These are phyloP conservation scores for Nephelium lappaceum DNA, from an alignment of 345 rosid genomes.

Conservation along the genomic window DNA sequence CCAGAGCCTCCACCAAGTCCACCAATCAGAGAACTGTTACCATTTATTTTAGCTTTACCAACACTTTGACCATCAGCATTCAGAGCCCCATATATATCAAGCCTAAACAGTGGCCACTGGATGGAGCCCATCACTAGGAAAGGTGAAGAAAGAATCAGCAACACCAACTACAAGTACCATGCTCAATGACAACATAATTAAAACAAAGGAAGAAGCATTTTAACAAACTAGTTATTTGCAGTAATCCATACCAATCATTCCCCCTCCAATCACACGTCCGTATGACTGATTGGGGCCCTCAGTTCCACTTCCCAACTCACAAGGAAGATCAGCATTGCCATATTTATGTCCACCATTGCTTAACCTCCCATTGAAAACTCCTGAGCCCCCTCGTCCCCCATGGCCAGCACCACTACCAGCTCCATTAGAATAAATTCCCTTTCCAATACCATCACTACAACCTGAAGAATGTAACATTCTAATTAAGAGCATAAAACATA, in stretches of 20 bases:
- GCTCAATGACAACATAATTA: conserved; percentile 9
- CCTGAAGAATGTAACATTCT: conserved; percentile 49
- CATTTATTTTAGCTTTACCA: conserved; percentile 38
- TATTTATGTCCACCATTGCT: conserved; percentile 80
- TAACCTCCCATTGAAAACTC: conserved; percentile 78
- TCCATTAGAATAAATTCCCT: conserved; percentile 80
- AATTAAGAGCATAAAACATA: conserved; percentile 24
- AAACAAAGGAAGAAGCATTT: conserved; percentile 15
- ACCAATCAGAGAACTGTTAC: conserved; percentile 63
- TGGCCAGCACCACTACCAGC: conserved; percentile 99
- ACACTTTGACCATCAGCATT: conserved; percentile 89
- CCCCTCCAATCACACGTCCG: conserved; percentile 81
- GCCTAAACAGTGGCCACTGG: conserved; percentile 77
- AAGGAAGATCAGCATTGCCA: conserved; percentile 90
- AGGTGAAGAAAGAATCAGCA: conserved; percentile 31
- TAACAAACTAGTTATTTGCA: conserved; percentile 7
- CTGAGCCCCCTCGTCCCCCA: conserved; percentile 95
- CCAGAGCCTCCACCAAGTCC: conserved; percentile 99
- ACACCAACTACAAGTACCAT: conserved; percentile 4
- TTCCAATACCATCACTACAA: conserved; percentile 87
- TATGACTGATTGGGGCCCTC: conserved; percentile 71
- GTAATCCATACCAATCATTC: conserved; percentile 78
- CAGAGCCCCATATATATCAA: conserved; percentile 73
- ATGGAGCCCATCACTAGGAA: conserved; percentile 81
- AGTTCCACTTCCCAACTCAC: conserved; percentile 97